Evolutionary conservation across 768 basidiomycete species (phyloP).

Genomic region (Podaxis sp.): DNA sequence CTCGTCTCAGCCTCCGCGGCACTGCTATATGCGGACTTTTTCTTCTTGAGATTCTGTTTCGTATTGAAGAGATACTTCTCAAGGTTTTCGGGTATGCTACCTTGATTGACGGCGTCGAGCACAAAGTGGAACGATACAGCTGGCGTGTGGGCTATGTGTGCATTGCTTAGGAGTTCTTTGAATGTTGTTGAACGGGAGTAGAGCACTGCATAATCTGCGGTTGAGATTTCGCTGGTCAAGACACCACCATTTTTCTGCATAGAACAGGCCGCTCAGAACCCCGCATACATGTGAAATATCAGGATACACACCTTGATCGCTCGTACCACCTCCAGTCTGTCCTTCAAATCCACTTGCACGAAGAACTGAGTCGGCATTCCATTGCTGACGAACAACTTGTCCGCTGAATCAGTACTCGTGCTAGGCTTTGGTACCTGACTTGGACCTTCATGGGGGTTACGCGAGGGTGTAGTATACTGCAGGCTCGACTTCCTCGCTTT

Average conservation of each 20-base stretch:
- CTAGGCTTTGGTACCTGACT: neutral
- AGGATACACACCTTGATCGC: conserved; percentile 52
- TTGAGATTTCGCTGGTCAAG: conserved; percentile 46
- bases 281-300: neutral
- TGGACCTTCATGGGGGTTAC: conserved; percentile 3
- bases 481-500: neutral
- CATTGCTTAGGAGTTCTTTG: conserved; percentile 34
- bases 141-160: conserved; percentile 31
- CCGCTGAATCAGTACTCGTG: neutral
- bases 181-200: conserved; percentile 45
- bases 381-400: conserved; percentile 10
- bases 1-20: conserved; percentile 3
- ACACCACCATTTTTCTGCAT: conserved; percentile 62
- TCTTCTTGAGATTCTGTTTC: conserved; percentile 14
- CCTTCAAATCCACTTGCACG: conserved; percentile 52
- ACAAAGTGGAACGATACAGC: conserved; percentile 54
- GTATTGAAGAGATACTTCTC: conserved; percentile 36
- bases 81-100: conserved; percentile 41
- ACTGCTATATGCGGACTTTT: conserved; percentile 15
- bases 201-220: conserved; percentile 61
- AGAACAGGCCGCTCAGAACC: neutral
- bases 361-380: conserved; percentile 52
- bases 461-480: neutral
- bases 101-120: conserved; percentile 42
- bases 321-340: conserved; percentile 2